Conservation (phyloP, 106 monocot species). For the Phalaenopsis equestris region DNA sequence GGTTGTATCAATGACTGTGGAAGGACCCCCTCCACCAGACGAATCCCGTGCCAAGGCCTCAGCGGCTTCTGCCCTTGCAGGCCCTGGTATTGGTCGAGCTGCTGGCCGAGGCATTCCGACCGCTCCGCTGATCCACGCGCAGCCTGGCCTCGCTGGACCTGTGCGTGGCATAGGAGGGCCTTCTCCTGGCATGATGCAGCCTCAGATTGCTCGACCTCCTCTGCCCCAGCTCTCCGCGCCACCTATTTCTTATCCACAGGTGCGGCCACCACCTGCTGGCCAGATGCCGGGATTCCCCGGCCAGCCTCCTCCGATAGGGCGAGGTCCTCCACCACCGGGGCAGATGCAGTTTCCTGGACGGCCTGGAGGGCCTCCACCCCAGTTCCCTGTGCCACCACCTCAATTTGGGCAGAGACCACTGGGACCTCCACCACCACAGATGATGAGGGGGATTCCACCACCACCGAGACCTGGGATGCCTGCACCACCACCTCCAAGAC, state of each 20-base stretch:
- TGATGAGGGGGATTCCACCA: constrained; percentile 46
- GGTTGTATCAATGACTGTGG: constrained; percentile 92
- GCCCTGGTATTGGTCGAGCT: constrained; percentile 77
- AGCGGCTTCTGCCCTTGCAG: constrained; percentile 35
- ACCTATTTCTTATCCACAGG: constrained; percentile 67
- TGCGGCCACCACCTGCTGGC: constrained; percentile 46
- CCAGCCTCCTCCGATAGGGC: constrained; percentile 22
- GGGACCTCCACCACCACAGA: constrained; percentile 61
- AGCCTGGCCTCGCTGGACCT: constrained; percentile 82
- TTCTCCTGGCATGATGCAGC: constrained; percentile 95
- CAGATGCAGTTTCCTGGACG: constrained; percentile 42
- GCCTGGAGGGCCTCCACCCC: constrained; percentile 53
- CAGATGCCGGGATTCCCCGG: constrained; percentile 41
- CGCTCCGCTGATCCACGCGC: constrained; percentile 74
- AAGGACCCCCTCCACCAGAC: constrained; percentile 78
- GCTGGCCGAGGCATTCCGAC: constrained; percentile 88
- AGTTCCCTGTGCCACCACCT: constrained; percentile 37
- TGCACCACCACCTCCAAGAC: constrained; percentile 55
- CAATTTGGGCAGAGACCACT: constrained; percentile 75
- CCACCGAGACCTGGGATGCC: constrained; percentile 47
- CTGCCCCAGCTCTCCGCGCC: constrained; percentile 50
- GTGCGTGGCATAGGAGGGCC: constrained; percentile 88
- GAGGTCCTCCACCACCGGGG: constrained; percentile 25
- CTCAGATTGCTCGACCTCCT: constrained; percentile 67
- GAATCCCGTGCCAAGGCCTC: constrained; percentile 55